phyloP scores from a whole-genome alignment of 192 early-diverging fungal species.

The Backusella sp. region DNA sequence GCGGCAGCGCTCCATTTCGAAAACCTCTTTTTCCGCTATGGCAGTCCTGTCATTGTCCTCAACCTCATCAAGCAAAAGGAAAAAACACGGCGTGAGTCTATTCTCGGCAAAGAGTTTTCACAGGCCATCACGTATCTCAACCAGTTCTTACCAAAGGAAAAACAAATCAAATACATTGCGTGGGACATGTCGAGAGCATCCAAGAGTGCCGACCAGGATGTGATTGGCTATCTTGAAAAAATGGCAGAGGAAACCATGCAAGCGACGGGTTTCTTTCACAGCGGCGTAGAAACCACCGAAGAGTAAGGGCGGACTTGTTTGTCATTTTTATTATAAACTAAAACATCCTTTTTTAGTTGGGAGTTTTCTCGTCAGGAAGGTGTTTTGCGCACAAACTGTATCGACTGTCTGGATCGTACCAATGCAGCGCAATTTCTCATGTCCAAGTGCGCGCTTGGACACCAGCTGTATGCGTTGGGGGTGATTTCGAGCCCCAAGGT shows the following conservation, averaged over 20 bases:
- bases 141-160: slow-evolving; percentile 80
- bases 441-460: slow-evolving; percentile 89
- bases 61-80: slow-evolving; percentile 97
- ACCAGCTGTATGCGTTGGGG: slow-evolving; percentile 90
- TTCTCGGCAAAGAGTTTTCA: slow-evolving; percentile 82
- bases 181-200: slow-evolving; percentile 99
- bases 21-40: slow-evolving; percentile 90
- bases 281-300: slow-evolving; percentile 66
- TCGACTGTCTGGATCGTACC: slow-evolving; percentile 97
- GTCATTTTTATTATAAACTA: not conserved
- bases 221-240: slow-evolving; percentile 85
- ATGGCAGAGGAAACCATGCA: slow-evolving; percentile 83
- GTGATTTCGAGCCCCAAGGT: slow-evolving; percentile 75
- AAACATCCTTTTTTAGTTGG: not conserved
- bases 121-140: slow-evolving; percentile 84
- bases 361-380: slow-evolving; percentile 66
- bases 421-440: slow-evolving; percentile 97
- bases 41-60: slow-evolving; percentile 87
- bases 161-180: slow-evolving; percentile 84
- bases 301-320: not conserved
- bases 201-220: slow-evolving; percentile 85
- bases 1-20: slow-evolving; percentile 93
- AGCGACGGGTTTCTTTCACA: slow-evolving; percentile 92
- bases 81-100: slow-evolving; percentile 83
- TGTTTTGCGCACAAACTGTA: slow-evolving; percentile 93